Evolutionary conservation across 306 rosid genomes (phyloP).

Genomic region (Cucurbita argyrosperma): DNA sequence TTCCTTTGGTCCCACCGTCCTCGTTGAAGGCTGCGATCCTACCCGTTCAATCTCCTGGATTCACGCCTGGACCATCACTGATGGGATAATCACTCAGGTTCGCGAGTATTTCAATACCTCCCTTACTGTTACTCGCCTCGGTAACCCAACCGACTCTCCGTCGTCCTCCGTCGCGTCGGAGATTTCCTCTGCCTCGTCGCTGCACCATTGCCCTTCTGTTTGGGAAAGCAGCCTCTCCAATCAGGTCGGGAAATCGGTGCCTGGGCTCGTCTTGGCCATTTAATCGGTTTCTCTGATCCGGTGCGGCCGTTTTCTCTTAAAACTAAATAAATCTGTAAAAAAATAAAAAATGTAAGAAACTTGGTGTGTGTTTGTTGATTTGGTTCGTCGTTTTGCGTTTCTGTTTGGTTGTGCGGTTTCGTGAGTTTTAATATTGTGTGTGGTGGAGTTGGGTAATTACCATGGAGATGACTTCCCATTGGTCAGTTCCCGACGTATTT

Average conservation of each 20-base stretch:
- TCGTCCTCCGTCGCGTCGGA: slow-evolving; percentile 14
- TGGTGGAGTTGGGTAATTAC: slow-evolving; percentile 17
- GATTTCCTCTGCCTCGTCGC: slow-evolving; percentile 15
- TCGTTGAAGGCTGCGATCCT: slow-evolving; percentile 67
- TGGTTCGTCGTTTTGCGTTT: background rate
- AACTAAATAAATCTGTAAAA: background rate
- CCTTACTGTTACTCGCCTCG: slow-evolving; percentile 69
- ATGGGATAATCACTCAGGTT: slow-evolving; percentile 81
- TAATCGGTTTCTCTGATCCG: slow-evolving; percentile 7
- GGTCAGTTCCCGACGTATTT: slow-evolving; percentile 19
- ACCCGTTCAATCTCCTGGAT: slow-evolving; percentile 56
- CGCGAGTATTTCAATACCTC: slow-evolving; percentile 89
- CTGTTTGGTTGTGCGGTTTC: background rate
- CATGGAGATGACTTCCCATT: slow-evolving; percentile 13
- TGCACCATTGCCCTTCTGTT: slow-evolving; percentile 47
- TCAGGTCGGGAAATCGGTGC: slow-evolving; percentile 72
- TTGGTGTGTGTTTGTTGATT: background rate
- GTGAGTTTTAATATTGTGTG: background rate
- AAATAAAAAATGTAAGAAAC: slow-evolving; percentile 17
- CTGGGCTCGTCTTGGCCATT: slow-evolving; percentile 82
- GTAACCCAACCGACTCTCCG: slow-evolving; percentile 3
- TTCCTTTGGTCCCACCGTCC: slow-evolving; percentile 53
- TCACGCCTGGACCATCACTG: slow-evolving; percentile 71
- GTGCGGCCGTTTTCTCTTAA: slow-evolving; percentile 8
- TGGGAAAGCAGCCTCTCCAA: slow-evolving; percentile 80